phyloP scores from a whole-genome alignment of 352 stramenopile genomes.

The Thalassiosira hispida region DNA sequence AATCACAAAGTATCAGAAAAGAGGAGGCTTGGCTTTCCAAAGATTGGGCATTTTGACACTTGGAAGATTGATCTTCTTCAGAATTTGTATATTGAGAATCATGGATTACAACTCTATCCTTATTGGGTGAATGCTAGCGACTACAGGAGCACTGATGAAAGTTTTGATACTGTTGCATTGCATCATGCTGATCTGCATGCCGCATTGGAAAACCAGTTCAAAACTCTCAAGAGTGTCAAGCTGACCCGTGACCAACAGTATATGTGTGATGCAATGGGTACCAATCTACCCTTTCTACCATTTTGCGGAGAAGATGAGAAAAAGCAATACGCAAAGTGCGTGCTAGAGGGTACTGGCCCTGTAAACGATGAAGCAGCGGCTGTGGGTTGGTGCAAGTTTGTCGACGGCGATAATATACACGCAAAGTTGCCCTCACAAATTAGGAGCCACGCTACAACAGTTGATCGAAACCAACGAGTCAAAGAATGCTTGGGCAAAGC shows the following conservation, averaged over 20 bases:
- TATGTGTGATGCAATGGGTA: slow-evolving; percentile 26
- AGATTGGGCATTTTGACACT: too few relatives aligned
- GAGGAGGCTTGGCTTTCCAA: too few relatives aligned
- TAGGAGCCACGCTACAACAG: too few relatives aligned
- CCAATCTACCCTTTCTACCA: slow-evolving; percentile 36
- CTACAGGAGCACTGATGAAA: slow-evolving; percentile 36
- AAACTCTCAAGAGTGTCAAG: neutral
- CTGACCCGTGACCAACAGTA: slow-evolving; percentile 44
- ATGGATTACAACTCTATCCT: slow-evolving; percentile 31
- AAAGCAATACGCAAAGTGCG: slow-evolving; percentile 28
- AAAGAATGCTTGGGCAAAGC: slow-evolving; percentile 5
- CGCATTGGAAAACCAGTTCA: neutral
- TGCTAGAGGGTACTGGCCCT: slow-evolving; percentile 1
- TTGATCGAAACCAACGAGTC: slow-evolving; percentile 13
- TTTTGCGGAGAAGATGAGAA: slow-evolving; percentile 27
- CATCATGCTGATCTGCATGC: neutral
- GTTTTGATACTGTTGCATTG: slow-evolving; percentile 41
- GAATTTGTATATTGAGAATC: too few relatives aligned
- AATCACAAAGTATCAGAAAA: too few relatives aligned
- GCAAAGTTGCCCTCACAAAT: slow-evolving; percentile 36
- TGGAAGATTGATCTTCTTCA: too few relatives aligned
- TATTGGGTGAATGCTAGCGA: slow-evolving; percentile 49
- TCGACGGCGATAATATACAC: slow-evolving; percentile 42
- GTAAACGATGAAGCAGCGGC: slow-evolving; percentile 18
- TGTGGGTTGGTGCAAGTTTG: slow-evolving; percentile 32